Evolutionary conservation across 345 rosid species (phyloP).

Genomic region (Brassica cretica): DNA sequence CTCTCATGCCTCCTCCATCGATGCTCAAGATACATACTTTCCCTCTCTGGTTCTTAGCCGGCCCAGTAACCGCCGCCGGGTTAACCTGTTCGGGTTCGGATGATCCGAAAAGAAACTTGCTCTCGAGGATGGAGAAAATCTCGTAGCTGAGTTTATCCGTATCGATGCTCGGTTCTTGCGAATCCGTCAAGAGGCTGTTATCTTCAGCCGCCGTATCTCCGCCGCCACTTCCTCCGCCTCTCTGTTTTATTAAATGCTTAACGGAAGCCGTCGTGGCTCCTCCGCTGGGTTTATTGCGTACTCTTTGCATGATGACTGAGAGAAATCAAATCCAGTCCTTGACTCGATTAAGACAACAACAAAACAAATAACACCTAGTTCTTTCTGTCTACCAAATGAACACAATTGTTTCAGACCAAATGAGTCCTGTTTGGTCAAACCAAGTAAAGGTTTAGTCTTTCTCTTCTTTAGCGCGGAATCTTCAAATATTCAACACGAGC

Average conservation of each 20-base stretch:
- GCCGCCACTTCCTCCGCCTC: constrained; percentile 27
- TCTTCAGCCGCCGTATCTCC: constrained; percentile 37
- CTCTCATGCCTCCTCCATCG: constrained; percentile 94
- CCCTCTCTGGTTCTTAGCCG: constrained; percentile 84
- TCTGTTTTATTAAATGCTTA: constrained; percentile 19
- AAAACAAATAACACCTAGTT: background rate
- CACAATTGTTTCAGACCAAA: constrained; percentile 29
- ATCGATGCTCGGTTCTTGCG: constrained; percentile 95
- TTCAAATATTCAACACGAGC: constrained; percentile 26
- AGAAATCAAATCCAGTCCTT: constrained; percentile 18
- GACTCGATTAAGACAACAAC: background rate
- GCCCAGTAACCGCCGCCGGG: constrained; percentile 31
- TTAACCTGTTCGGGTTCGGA: constrained; percentile 47
- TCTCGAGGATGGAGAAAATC: constrained; percentile 90
- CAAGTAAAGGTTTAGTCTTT: background rate
- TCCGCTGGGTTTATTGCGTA: constrained; percentile 16
- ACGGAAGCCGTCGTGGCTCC: constrained; percentile 4
- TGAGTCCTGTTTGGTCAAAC: constrained; percentile 21
- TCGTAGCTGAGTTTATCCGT: constrained; percentile 96
- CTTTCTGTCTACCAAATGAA: constrained; percentile 24
- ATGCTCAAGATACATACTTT: constrained; percentile 82
- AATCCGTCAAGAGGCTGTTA: constrained; percentile 47
- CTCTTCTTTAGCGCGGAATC: constrained; percentile 14
- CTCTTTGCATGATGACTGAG: constrained; percentile 37
- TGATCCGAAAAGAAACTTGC: constrained; percentile 86